Evolutionary conservation across 2,329 filamentous ascomycete species (phyloP).

Genomic region (Venturia aucupariae): DNA sequence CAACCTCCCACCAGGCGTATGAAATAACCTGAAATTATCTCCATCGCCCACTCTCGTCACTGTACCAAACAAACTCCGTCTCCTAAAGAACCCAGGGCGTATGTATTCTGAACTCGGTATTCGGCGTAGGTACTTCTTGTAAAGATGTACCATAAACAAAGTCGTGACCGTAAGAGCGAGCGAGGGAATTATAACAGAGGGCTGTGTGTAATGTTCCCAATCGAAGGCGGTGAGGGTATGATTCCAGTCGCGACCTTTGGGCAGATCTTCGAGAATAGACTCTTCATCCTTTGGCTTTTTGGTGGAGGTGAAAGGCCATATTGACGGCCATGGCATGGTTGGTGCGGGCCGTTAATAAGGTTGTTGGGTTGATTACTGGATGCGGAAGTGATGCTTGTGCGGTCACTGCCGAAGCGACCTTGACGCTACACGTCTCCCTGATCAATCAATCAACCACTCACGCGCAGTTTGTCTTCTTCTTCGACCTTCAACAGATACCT

Average conservation of each 20-base stretch:
- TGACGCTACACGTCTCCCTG: neutral
- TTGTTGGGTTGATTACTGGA: conserved; percentile 1
- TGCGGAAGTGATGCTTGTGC: neutral
- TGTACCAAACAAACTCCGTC: conserved; percentile 66
- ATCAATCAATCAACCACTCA: neutral
- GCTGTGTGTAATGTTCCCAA: conserved; percentile 47
- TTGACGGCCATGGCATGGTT: conserved; percentile 14
- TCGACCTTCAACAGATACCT: neutral
- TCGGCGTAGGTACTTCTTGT: conserved; percentile 66
- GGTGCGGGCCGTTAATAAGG: neutral
- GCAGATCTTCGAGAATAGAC: conserved; percentile 1
- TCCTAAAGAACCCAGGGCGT: conserved; percentile 63
- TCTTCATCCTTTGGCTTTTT: conserved; percentile 4
- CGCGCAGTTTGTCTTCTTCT: neutral
- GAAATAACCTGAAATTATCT: conserved; percentile 89
- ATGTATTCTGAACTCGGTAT: conserved; percentile 72
- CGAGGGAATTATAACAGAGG: conserved; percentile 45
- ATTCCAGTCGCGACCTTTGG: conserved; percentile 5
- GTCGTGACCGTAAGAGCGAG: conserved; percentile 47
- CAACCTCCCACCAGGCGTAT: conserved; percentile 82
- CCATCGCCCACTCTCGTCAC: conserved; percentile 95
- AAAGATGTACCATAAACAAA: conserved; percentile 48
- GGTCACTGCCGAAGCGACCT: neutral
- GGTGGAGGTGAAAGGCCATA: conserved; percentile 8
- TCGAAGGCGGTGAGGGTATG: conserved; percentile 16